Evolutionary conservation across 805 yeast genomes (phyloP).

Genomic region (Ogataea zsoltii): DNA sequence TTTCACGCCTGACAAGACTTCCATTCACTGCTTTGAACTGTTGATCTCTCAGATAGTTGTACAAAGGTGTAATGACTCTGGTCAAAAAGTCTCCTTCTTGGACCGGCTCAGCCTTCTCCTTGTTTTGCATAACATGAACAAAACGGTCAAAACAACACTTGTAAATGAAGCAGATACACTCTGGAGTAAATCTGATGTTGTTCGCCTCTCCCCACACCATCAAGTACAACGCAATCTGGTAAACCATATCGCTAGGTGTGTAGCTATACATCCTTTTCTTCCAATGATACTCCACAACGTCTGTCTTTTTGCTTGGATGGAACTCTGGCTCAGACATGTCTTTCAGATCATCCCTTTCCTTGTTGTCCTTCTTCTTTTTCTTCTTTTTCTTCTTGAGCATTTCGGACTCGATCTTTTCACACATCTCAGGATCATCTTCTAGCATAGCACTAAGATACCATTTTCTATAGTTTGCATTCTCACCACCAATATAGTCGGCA

Average conservation of each 20-base stretch:
- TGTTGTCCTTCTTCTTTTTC: slow-evolving; percentile 65
- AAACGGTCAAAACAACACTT: slow-evolving; percentile 56
- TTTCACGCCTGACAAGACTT: slow-evolving; percentile 58
- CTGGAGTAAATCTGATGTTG: slow-evolving; percentile 56
- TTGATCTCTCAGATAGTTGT: slow-evolving; percentile 66
- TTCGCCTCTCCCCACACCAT: slow-evolving; percentile 80
- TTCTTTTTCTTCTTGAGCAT: slow-evolving; percentile 48
- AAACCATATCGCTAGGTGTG: slow-evolving; percentile 56
- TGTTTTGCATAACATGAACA: slow-evolving; percentile 34
- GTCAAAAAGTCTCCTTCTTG: slow-evolving; percentile 36
- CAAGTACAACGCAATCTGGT: slow-evolving; percentile 63
- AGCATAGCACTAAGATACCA: slow-evolving; percentile 91
- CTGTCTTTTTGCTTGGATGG: slow-evolving; percentile 37
- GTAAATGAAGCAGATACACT: slow-evolving; percentile 53
- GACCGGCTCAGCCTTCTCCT: slow-evolving; percentile 1
- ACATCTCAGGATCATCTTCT: slow-evolving; percentile 64
- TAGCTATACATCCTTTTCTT: slow-evolving; percentile 57
- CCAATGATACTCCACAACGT: slow-evolving; percentile 88
- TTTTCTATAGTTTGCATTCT: slow-evolving; percentile 78
- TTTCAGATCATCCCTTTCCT: slow-evolving; percentile 28
- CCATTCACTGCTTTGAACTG: slow-evolving; percentile 60
- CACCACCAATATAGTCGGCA: slow-evolving; percentile 92
- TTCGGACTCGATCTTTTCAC: slow-evolving; percentile 63
- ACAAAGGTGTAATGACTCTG: slow-evolving; percentile 47
- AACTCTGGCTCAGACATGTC: slow-evolving; percentile 23